Base-by-base conservation (phyloP, 345 rosid genomes). In the Citropsis articulata region DNA sequence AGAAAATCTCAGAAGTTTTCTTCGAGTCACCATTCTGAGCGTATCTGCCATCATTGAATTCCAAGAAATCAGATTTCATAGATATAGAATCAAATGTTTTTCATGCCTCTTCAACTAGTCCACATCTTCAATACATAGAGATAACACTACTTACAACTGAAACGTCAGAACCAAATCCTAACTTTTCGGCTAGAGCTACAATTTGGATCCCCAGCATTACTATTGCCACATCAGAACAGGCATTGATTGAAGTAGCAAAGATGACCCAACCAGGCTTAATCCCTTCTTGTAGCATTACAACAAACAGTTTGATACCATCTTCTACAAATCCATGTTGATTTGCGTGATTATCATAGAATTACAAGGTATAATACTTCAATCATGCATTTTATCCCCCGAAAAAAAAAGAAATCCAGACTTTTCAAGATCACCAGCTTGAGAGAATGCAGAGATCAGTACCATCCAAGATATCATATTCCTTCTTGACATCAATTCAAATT, bases 91-190 rank as follows among this genome's bases (percentile, higher is more conserved):
- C 77, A 71, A 82, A 82, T 50, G 70, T 72, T 71, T 75, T 71
- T 3, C 9, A 31, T 42, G 85, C 85, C 66, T 82, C 77, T 30
- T 78, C 77, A 75, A 79, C 68, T 21, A 56, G 70, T 56, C 85
- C 77, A 21, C 82, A 79, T 71, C 57, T 79, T 59, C 80, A 75
- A 72, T 79, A 75, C 82, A 82, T 79, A 31, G 80, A 71, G 48
- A 82, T 45, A 63, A 67, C 53, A 60, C 82, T 75, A 67, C 72
- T 79, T 33, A 80, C 80, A 79, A 82, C 82, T 28, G 77, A 79
- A 57, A 75, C 66, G 53, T 82, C 66, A 28, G 73, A 64, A 33
- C 64, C 38, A 66, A 78, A 72, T 19, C 80, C 80, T 19, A 79
- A 35, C 59, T 79, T 79, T 65, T 82, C 75, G 42, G 75, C 69